Base-by-base conservation (phyloP, 192 early-diverging fungal genomes). In the Lunasporangiospora selenospora region DNA sequence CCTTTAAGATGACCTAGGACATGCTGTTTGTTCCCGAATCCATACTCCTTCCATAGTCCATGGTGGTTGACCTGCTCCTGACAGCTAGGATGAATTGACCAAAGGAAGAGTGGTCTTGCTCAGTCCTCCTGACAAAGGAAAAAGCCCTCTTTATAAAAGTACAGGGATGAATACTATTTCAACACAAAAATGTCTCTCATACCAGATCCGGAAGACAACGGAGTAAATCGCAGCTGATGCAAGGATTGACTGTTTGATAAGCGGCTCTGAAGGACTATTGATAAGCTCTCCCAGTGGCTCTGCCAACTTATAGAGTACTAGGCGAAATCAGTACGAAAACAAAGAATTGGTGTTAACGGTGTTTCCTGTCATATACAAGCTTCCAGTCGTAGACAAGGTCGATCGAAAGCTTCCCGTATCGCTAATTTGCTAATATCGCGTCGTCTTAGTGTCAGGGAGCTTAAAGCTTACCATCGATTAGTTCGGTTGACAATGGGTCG, bases 41-140 rank as follows among this genome's bases (percentile, higher is more conserved):
- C 69, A 26, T 63, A 73, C 49, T 73, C 60, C 31, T 63, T 58
- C 69, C 69, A 73, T 2, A 73, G 61, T 3, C 23, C 32, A 12
- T 45, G 27, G 29, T 63, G 48, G 12, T 13, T 9, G 15, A 53
- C 53, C 13, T 39, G 34, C 0, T 63, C 60, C 48, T 73, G 69
- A 15, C 53, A 73, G 37, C 69, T 73, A 45, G 1, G 32, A 15
- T n/a, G 21, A 1, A 11, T 19, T 9, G 18, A 41, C 31, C 8
- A 60, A 40, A 16, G 23, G 33, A 3, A 40, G n/a, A 13, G 13
- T 29, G 34, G 21, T 1, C 30, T 27, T 60, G 45, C n/a, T n/a
- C n/a, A n/a, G n/a, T n/a, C n/a, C n/a, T n/a, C n/a, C n/a, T n/a
- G n/a, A n/a, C n/a, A n/a, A n/a, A n/a, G n/a, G n/a, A n/a, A n/a